These are phyloP conservation scores for Arachnopeziza araneosa DNA, from an alignment of 2,329 filamentous ascomycete genomes.

Conservation along the genomic window DNA sequence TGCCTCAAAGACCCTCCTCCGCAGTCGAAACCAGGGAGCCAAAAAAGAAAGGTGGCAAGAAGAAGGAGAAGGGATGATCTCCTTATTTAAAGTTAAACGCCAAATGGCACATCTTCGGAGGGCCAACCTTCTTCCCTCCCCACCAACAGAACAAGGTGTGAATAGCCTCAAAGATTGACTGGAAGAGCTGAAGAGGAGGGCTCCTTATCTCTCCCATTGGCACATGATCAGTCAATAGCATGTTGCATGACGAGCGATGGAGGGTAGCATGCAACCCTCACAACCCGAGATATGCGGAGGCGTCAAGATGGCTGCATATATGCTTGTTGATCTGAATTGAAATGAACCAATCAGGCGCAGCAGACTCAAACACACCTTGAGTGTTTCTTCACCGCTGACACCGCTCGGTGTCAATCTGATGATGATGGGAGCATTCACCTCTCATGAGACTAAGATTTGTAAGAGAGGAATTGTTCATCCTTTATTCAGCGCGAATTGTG, in stretches of 20 bases:
- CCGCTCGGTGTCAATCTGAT: not conserved
- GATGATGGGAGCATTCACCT: not conserved
- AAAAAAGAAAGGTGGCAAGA: not conserved
- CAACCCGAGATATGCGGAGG: not conserved
- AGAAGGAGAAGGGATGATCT: not conserved
- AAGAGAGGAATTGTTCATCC: not conserved
- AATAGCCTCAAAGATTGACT: not conserved
- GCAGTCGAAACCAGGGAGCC: not conserved
- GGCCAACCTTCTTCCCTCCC: not conserved
- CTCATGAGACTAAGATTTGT: not conserved
- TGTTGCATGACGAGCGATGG: not conserved
- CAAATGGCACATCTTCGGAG: not conserved
- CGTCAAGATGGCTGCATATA: not conserved
- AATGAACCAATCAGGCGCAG: not conserved
- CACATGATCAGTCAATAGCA: not conserved
- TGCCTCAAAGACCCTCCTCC: not conserved
- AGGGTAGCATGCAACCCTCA: not conserved
- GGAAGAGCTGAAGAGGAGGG: not conserved
- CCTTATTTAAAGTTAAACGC: not conserved
- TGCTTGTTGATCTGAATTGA: not conserved
- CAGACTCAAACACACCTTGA: not conserved
- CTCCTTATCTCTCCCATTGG: not conserved
- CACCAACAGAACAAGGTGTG: not conserved
- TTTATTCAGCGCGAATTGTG: not conserved
- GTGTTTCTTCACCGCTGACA: not conserved